Percentiles rank a stretch among this genome's conserved stretches.
Conservation (phyloP, 2,329 filamentous ascomycete genomes). For the Fusarium sp. region DNA sequence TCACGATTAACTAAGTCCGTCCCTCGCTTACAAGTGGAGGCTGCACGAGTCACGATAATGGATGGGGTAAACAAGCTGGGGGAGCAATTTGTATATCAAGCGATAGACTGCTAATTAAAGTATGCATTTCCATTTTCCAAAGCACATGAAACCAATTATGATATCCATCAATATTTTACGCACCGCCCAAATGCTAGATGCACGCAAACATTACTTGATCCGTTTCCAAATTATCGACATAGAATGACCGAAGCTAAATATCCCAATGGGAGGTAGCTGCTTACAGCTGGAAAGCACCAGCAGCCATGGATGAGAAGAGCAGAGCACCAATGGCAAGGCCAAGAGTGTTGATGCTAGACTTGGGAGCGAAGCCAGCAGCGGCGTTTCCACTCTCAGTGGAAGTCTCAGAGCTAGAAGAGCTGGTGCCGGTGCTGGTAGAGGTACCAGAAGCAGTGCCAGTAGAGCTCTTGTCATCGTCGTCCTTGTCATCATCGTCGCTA, state of each 20-base stretch:
- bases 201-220: conserved; percentile 11
- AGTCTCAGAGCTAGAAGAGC: conserved; percentile 21
- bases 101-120: conserved; percentile 11
- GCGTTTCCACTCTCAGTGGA: conserved; percentile 29
- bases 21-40: background rate
- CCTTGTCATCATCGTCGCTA: conserved; percentile 17
- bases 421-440: conserved; percentile 8
- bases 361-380: conserved; percentile 30
- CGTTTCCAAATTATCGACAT: conserved; percentile 16
- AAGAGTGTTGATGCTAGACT: conserved; percentile 43
- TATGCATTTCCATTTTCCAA: conserved; percentile 10
- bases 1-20: background rate
- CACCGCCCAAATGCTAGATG: background rate
- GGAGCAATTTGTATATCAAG: background rate
- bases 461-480: conserved; percentile 11
- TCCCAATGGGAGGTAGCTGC: background rate
- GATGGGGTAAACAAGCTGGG: conserved; percentile 26
- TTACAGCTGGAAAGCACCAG: conserved; percentile 42
- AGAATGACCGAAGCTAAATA: background rate
- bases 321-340: conserved; percentile 50
- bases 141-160: conserved; percentile 20
- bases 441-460: conserved; percentile 10
- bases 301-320: conserved; percentile 47
- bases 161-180: conserved; percentile 13
- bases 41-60: conserved; percentile 36